phyloP scores from a whole-genome alignment of 352 stramenopile genomes.

The Phytophthora sansomeana region DNA sequence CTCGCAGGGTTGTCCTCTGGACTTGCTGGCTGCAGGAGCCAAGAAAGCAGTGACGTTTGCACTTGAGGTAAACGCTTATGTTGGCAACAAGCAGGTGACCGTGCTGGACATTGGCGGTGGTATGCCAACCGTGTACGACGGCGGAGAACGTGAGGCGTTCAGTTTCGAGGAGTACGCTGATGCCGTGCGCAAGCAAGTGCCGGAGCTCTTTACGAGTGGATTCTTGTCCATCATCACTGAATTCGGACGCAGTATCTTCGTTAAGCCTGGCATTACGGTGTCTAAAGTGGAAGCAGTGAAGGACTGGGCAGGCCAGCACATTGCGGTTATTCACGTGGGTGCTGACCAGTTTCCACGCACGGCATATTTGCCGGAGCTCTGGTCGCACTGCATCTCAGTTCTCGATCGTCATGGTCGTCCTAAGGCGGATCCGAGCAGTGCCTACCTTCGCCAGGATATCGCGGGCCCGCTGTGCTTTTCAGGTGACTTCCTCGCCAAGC shows the following conservation, averaged over 20 bases:
- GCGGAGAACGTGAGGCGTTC: constrained; percentile 67
- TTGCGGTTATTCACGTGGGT: constrained; percentile 90
- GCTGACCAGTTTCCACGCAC: constrained; percentile 92
- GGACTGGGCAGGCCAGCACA: constrained; percentile 78
- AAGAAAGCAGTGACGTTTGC: constrained; percentile 83
- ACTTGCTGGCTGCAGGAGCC: constrained; percentile 83
- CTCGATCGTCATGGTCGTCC: constrained; percentile 56
- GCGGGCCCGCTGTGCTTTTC: constrained; percentile 94
- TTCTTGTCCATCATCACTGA: constrained; percentile 92
- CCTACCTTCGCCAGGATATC: constrained; percentile 84
- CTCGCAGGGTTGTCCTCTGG: constrained; percentile 86
- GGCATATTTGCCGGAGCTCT: constrained; percentile 86
- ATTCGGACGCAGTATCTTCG: constrained; percentile 89
- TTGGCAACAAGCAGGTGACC: constrained; percentile 69
- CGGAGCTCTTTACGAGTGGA: constrained; percentile 84
- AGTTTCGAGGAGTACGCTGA: constrained; percentile 87
- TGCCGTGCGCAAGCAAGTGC: constrained; percentile 67
- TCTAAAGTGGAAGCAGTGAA: constrained; percentile 92
- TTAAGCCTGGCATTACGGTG: constrained; percentile 89
- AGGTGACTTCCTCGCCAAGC: constrained; percentile 89
- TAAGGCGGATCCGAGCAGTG: constrained; percentile 45
- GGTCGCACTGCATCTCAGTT: constrained; percentile 86
- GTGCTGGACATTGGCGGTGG: constrained; percentile 94
- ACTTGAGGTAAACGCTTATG: constrained; percentile 68
- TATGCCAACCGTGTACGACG: constrained; percentile 89